Base-by-base conservation (phyloP, 2,329 filamentous ascomycete genomes). In the Biscogniauxia marginata region DNA sequence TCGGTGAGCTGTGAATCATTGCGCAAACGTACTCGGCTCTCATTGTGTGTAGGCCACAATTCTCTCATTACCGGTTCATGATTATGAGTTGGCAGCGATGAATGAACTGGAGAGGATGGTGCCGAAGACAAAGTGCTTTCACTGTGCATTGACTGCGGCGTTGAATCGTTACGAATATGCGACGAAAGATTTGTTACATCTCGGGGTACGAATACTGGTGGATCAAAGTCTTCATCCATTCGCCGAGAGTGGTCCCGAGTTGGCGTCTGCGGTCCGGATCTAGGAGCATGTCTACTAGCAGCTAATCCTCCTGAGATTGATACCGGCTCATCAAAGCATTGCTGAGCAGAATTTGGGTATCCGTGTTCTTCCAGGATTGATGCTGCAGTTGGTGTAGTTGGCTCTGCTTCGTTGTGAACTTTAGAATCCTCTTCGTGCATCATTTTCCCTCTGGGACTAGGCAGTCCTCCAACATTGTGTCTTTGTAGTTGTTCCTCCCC, bases 91-190 rank as follows among this genome's bases (percentile, higher is more conserved):
- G 61, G 57, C 22, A 65, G 51, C 1, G 65, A 55, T 1, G 64
- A 64, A 52, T 67, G 67, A 6, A 65, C 54, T 1, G 71, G 73
- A 3, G 73, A 74, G 0, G 68, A 67, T 0, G 70, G 67, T 0
- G 67, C 57, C 0, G 74, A 72, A 9, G 72, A 72, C 2, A 73
- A 49, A 1, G 73, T 74, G 21, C 67, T 71, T 43, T 70, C 69
- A 64, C 73, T 75, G 46, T 63, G 67, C 18, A 70, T 46, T 1
- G 74, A 76, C 46, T 66, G 64, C 0, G 74, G 72, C 1, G 70
- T 67, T 18, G 70, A 73, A 20, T 68, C 67, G 18, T 62, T 63
- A 11, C 68, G 65, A 3, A 58, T 63, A 46, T 69, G 65, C 71
- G 70, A 75, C 0, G 70, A 54, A 0, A 67, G 50, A 52, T 73